phyloP scores from a whole-genome alignment of 1,284 basidiomycete species.

The Trichosporon sp. region DNA sequence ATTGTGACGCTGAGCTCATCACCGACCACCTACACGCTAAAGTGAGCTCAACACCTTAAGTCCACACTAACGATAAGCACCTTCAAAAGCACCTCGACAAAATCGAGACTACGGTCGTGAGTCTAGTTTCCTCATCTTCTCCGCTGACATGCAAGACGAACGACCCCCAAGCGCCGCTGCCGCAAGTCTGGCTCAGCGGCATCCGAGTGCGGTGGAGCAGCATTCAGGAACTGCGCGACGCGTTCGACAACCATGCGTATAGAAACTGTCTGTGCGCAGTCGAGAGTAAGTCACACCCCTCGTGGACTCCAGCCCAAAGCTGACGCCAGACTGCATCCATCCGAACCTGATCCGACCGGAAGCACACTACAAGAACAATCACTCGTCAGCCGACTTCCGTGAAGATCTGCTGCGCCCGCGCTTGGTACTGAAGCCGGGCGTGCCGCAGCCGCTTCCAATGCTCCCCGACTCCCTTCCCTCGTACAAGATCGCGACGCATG shows the following conservation, averaged over 20 bases:
- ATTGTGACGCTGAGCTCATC: background rate
- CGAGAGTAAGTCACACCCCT: slow-evolving; percentile 4
- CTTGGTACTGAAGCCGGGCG: slow-evolving; percentile 1
- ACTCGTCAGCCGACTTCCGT: background rate
- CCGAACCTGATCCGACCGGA: slow-evolving; percentile 6
- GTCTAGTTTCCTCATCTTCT: background rate
- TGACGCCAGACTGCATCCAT: slow-evolving; percentile 17
- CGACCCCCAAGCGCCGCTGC: background rate
- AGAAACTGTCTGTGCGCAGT: slow-evolving; percentile 8
- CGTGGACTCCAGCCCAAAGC: slow-evolving; percentile 11
- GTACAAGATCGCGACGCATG: slow-evolving; percentile 16
- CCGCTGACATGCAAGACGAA: background rate
- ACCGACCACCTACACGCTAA: background rate
- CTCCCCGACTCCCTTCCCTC: background rate
- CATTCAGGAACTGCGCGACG: background rate
- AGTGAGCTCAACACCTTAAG: background rate
- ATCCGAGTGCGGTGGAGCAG: background rate
- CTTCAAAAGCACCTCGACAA: slow-evolving; percentile 12
- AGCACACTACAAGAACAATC: slow-evolving; percentile 18
- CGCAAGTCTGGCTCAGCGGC: background rate
- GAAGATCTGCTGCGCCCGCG: background rate
- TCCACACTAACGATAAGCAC: background rate
- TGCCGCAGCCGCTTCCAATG: background rate
- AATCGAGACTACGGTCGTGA: slow-evolving; percentile 4
- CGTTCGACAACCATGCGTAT: slow-evolving; percentile 6